Percentiles rank a stretch among this genome's conserved stretches.
Evolutionary conservation across 2,329 filamentous ascomycete genomes (phyloP).

Genomic region (Diaporthe humulicola): DNA sequence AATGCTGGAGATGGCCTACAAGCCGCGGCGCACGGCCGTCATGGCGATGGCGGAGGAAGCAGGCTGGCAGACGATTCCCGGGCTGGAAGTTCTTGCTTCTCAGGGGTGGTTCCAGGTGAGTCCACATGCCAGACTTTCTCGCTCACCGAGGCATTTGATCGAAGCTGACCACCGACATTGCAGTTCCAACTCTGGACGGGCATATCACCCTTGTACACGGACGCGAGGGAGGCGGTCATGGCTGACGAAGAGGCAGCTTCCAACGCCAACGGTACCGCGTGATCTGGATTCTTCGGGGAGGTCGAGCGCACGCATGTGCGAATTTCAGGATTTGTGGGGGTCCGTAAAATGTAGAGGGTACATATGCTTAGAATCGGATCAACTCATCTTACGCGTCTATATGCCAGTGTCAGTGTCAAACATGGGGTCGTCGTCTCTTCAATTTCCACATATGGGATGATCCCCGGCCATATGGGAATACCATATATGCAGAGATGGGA

Average conservation of each 20-base stretch:
- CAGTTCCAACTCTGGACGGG: conserved; percentile 89
- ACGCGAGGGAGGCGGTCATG: conserved; percentile 74
- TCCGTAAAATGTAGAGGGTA: conserved; percentile 3
- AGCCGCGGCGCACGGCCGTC: conserved; percentile 83
- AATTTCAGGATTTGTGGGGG: not conserved
- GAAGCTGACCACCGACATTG: conserved; percentile 42
- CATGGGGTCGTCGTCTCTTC: conserved; percentile 4
- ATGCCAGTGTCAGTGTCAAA: conserved; percentile 16
- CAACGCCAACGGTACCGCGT: conserved; percentile 14
- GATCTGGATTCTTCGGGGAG: not conserved
- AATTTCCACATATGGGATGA: conserved; percentile 8
- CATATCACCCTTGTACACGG: conserved; percentile 78
- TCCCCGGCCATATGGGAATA: conserved; percentile 3
- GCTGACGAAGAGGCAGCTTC: conserved; percentile 47
- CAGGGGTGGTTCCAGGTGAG: conserved; percentile 90
- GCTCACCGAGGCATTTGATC: conserved; percentile 11
- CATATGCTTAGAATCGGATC: not conserved
- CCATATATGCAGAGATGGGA: not conserved
- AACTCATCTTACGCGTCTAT: not conserved
- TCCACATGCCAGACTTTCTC: conserved; percentile 39
- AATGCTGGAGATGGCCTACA: conserved; percentile 96
- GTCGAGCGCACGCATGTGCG: conserved; percentile 1
- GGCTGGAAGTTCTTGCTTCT: conserved; percentile 88
- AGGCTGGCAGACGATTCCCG: conserved; percentile 87
- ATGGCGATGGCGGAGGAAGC: conserved; percentile 85